A percentile compares a stretch with the other conserved stretches of the same genome.
Conservation (phyloP, 1,284 basidiomycete species). For the Peniophora sp. region DNA sequence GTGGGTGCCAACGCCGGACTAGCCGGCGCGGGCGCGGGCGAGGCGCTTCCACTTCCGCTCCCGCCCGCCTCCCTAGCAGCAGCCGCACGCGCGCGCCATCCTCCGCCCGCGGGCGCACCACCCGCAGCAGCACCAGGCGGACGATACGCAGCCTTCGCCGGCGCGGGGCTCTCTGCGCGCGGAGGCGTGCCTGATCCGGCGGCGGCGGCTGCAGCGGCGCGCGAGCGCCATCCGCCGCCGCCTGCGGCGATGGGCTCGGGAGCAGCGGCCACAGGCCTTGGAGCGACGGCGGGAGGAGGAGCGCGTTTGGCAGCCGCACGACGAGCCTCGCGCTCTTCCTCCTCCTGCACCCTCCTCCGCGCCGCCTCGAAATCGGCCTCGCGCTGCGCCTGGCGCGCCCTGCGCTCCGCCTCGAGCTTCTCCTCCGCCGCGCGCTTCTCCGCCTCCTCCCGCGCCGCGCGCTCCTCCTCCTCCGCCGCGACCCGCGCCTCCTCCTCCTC, state of each 20-base stretch:
- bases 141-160: slow-evolving; percentile 28
- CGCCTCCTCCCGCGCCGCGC: slow-evolving; percentile 37
- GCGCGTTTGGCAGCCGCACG: slow-evolving; percentile 22
- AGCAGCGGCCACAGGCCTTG: slow-evolving; percentile 18
- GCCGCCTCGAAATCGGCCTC: slow-evolving; percentile 50
- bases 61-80: slow-evolving; percentile 20
- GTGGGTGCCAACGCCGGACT: slow-evolving; percentile 7
- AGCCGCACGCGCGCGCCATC: not conserved
- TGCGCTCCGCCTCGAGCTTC: slow-evolving; percentile 41
- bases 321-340: slow-evolving; percentile 57
- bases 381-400: slow-evolving; percentile 62
- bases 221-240: slow-evolving; percentile 22
- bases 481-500: slow-evolving; percentile 45
- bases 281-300: slow-evolving; percentile 12
- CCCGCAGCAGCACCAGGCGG: slow-evolving; percentile 31
- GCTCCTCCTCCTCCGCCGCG: slow-evolving; percentile 46
- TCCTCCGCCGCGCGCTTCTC: slow-evolving; percentile 58
- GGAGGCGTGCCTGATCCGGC: too few species aligned
- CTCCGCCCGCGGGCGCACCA: slow-evolving; percentile 17
- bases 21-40: slow-evolving; percentile 17
- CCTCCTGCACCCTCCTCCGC: slow-evolving; percentile 42
- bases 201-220: slow-evolving; percentile 25
- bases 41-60: slow-evolving; percentile 15
- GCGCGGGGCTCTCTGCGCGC: slow-evolving; percentile 39
- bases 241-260: slow-evolving; percentile 23